Conservation (phyloP, 2,329 filamentous ascomycete genomes). For the Sphaerulina vaccinii region DNA sequence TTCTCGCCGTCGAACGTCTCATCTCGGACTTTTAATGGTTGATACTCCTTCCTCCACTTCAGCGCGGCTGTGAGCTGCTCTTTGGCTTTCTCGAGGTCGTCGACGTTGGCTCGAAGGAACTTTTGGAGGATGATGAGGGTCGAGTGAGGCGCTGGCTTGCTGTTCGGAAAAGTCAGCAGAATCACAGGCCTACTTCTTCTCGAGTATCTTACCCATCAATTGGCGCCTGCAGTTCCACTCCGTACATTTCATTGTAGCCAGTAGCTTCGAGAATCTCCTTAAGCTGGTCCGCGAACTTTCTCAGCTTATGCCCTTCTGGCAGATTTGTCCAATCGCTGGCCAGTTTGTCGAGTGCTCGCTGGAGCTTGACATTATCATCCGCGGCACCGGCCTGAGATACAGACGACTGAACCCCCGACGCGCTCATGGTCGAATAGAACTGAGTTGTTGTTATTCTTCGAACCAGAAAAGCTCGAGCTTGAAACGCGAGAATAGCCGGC, state of each 20-base stretch:
- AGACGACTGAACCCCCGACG: constrained; percentile 2
- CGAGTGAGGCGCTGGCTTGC: constrained; percentile 57
- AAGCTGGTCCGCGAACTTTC: constrained; percentile 56
- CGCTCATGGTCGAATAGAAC: constrained; percentile 1
- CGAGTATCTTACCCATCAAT: constrained; percentile 25
- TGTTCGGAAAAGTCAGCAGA: constrained; percentile 15
- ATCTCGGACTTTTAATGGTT: constrained; percentile 65
- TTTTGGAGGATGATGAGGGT: constrained; percentile 87
- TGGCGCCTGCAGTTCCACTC: constrained; percentile 60
- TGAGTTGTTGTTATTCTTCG: too few relatives aligned
- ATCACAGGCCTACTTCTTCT: not conserved
- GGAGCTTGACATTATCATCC: constrained; percentile 8
- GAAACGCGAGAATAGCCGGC: constrained; percentile 1
- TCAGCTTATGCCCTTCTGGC: constrained; percentile 28
- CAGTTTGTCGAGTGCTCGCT: constrained; percentile 16
- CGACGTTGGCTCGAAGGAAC: constrained; percentile 86
- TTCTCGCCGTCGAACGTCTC: constrained; percentile 64
- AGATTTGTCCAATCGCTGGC: constrained; percentile 27
- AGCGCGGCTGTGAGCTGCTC: constrained; percentile 77
- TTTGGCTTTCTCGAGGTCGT: constrained; percentile 69
- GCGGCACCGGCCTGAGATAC: constrained; percentile 12
- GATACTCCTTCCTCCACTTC: constrained; percentile 75
- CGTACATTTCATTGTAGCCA: constrained; percentile 79
- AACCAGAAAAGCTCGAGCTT: too few relatives aligned
- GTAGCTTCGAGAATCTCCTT: constrained; percentile 57